These are phyloP conservation scores for Candida boidinii DNA, from an alignment of 805 yeast species.

Conservation along the genomic window DNA sequence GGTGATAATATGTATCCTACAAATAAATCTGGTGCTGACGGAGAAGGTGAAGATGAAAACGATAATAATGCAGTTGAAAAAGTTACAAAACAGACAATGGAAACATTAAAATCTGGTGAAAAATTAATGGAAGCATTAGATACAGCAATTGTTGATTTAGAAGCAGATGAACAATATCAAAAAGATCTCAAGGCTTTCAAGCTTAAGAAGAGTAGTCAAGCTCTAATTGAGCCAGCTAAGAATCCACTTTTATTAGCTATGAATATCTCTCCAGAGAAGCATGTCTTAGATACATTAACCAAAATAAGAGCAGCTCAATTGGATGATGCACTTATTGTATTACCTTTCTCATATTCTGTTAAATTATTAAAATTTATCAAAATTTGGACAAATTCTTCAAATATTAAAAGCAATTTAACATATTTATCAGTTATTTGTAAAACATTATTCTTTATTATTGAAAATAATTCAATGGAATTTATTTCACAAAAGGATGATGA, in stretches of 20 bases:
- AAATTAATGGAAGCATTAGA: constrained; percentile 87
- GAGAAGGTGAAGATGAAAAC: constrained; percentile 29
- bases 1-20: constrained; percentile 30
- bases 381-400: constrained; percentile 52
- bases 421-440: constrained; percentile 62
- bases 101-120: constrained; percentile 92
- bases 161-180: constrained; percentile 42
- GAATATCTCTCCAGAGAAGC: constrained; percentile 61
- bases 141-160: constrained; percentile 65
- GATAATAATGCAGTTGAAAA: constrained; percentile 46
- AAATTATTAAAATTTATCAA: constrained; percentile 66
- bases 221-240: constrained; percentile 53
- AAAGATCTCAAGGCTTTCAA: constrained; percentile 27
- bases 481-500: constrained; percentile 56
- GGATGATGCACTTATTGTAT: constrained; percentile 85
- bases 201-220: constrained; percentile 33
- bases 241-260: constrained; percentile 71
- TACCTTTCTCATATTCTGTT: constrained; percentile 80
- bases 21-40: constrained; percentile 23
- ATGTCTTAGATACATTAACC: constrained; percentile 63
- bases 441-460: constrained; percentile 65
- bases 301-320: constrained; percentile 77
- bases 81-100: constrained; percentile 78
- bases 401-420: constrained; percentile 32
- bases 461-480: constrained; percentile 71